Percentiles rank a stretch among this genome's conserved stretches.
Conservation (phyloP, 1,284 basidiomycete species). For the Neolentinus lepideus region DNA sequence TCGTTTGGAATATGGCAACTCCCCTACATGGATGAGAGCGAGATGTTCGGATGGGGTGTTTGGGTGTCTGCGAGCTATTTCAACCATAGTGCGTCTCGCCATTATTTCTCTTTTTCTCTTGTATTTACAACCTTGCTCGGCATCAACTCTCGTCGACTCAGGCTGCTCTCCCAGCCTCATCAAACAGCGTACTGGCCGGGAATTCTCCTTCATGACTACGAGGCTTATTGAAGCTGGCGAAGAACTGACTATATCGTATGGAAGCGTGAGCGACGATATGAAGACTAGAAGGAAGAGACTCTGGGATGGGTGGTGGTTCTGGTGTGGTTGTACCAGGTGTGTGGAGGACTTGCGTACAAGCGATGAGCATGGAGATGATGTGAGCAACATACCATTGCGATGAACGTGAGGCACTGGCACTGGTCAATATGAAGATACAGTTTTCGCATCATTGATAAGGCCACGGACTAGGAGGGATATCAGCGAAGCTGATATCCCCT, state of each 20-base stretch:
- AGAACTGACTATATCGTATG: constrained; percentile 25
- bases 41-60: constrained; percentile 34
- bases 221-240: constrained; percentile 15
- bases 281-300: constrained; percentile 18
- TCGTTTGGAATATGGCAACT: constrained; percentile 62
- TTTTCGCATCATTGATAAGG: no score
- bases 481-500: no score
- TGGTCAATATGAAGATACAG: no score
- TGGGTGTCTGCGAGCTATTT: constrained; percentile 61
- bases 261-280: constrained; percentile 20
- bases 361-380: not conserved
- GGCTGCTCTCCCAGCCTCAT: constrained; percentile 54
- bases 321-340: constrained; percentile 21
- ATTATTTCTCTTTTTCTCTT: constrained; percentile 2
- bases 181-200: constrained; percentile 40
- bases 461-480: no score
- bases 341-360: constrained; percentile 10
- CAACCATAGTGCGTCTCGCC: constrained; percentile 47
- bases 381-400: not conserved
- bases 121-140: constrained; percentile 1
- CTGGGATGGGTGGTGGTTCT: constrained; percentile 24
- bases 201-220: constrained; percentile 42
- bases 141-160: no score
- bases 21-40: constrained; percentile 34
- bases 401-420: not conserved